These are phyloP conservation scores for Beta macrorhiza DNA, from an alignment of 179 eudicot genomes.

Conservation along the genomic window DNA sequence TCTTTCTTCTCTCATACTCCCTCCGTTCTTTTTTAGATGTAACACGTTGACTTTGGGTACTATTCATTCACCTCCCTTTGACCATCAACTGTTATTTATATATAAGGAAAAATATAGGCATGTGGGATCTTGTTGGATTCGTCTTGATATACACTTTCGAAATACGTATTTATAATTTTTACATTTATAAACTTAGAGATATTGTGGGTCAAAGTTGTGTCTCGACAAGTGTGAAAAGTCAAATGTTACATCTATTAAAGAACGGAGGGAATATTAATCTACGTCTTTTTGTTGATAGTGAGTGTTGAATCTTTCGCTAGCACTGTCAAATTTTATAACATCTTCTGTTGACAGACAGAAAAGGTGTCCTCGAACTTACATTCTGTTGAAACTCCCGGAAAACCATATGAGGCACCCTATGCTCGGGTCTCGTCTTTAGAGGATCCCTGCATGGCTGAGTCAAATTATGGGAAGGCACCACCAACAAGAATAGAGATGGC, in stretches of 20 bases:
- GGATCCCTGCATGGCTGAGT: constrained; percentile 55
- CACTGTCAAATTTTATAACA: not conserved
- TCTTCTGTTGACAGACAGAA: constrained; percentile 38
- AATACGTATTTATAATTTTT: too few relatives aligned
- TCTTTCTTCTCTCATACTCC: not conserved
- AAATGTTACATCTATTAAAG: too few relatives aligned
- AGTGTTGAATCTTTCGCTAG: not conserved
- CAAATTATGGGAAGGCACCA: constrained; percentile 64
- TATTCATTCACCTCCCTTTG: too few relatives aligned
- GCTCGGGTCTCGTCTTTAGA: constrained; percentile 81
- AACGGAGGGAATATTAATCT: not conserved
- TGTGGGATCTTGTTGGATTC: too few relatives aligned
- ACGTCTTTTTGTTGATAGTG: not conserved
- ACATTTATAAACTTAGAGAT: too few relatives aligned
- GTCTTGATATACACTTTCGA: too few relatives aligned
- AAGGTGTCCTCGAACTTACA: constrained; percentile 34
- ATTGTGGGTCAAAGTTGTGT: too few relatives aligned
- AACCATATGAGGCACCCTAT: constrained; percentile 66
- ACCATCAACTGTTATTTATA: too few relatives aligned
- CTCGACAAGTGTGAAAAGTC: too few relatives aligned
- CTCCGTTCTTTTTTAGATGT: too few relatives aligned
- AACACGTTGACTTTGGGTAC: too few relatives aligned
- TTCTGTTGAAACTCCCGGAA: constrained; percentile 28
- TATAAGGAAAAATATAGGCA: too few relatives aligned
- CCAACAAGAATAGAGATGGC: constrained; percentile 34